Percentiles rank a stretch among this genome's conserved stretches.
Evolutionary conservation across 345 rosid species (phyloP).

Genomic region (Linum usitatissimum): DNA sequence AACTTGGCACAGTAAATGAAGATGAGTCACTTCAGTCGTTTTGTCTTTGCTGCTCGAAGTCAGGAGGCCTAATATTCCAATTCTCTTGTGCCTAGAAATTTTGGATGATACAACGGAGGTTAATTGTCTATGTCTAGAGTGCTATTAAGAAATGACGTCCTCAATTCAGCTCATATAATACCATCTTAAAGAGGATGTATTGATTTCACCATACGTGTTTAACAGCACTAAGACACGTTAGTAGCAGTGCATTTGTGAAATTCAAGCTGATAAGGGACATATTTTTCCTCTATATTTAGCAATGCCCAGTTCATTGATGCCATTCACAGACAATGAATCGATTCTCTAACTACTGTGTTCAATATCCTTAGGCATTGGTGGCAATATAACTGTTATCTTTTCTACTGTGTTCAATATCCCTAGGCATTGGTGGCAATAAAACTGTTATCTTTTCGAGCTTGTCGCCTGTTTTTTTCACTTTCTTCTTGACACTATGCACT

Average conservation of each 20-base stretch:
- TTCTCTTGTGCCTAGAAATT: background rate
- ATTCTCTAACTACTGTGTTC: no score
- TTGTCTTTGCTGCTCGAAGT: background rate
- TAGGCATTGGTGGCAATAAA: no score
- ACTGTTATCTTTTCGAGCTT: slow-evolving; percentile 1
- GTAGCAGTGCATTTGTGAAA: background rate
- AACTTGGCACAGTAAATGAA: background rate
- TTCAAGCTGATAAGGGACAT: background rate
- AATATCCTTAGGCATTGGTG: no score
- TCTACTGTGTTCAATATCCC: no score
- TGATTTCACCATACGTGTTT: no score
- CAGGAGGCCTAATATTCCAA: background rate
- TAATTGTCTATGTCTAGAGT: background rate
- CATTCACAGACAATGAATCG: no score
- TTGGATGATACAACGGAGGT: no score
- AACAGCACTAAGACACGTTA: background rate
- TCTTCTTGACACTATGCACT: slow-evolving; percentile 9
- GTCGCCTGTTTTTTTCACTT: slow-evolving; percentile 14
- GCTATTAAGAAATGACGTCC: background rate
- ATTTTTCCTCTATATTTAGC: background rate
- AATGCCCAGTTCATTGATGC: no score
- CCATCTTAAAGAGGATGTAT: background rate
- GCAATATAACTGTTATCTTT: background rate
- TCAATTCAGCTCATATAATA: background rate
- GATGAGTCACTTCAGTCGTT: background rate